Base-by-base conservation (phyloP, 1,284 basidiomycete species). In the Rhodotorula sp. region DNA sequence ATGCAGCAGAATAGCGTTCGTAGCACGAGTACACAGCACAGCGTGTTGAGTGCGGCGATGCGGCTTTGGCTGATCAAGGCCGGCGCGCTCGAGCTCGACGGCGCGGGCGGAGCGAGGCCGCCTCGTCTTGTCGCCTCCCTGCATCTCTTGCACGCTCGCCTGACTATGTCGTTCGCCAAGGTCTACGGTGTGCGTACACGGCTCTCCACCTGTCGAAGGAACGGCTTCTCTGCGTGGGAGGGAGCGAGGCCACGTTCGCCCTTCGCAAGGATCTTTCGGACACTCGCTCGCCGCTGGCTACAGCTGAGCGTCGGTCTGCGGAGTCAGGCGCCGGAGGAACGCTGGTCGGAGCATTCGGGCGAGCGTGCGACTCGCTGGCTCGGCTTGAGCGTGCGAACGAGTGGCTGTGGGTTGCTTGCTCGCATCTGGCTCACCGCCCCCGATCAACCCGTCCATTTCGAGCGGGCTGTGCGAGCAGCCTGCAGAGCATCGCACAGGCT, bases 141-240 rank as follows among this genome's bases (percentile, higher is more conserved):
- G 57, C 57, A 58, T 25, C n/a, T 41, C 48, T 13, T n/a, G 4
- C 27, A n/a, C 19, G 17, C 55, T 23, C 23, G 48, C 34, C n/a
- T 21, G 21, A 61, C 50, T 27, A 68, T 68, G 67, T 52, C 67
- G 44, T 58, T 52, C 52, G 67, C 50, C 58, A 68, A 64, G 61
- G 53, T 68, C 58, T 68, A 64, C 67, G 67, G 67, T 60, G 67
- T 68, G 23, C 56, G 67, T 64, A 14, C 48, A 16, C 34, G 27
- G 9, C 52, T 19, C 7, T 8, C 48, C 16, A 7, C 8, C 3
- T 16, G 5, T 48, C n/a, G 27, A 13, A 1, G 7, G 21, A 4
- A 7, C 8, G 13, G 42, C 48, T 34, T 27, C 12, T 4, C 53
- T 14, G 16, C 27, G 53, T 17, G 7, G 17, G 4, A 3, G 4